Evolutionary conservation across 306 rosid species (phyloP).

Genomic region (Castanopsis chinensis): DNA sequence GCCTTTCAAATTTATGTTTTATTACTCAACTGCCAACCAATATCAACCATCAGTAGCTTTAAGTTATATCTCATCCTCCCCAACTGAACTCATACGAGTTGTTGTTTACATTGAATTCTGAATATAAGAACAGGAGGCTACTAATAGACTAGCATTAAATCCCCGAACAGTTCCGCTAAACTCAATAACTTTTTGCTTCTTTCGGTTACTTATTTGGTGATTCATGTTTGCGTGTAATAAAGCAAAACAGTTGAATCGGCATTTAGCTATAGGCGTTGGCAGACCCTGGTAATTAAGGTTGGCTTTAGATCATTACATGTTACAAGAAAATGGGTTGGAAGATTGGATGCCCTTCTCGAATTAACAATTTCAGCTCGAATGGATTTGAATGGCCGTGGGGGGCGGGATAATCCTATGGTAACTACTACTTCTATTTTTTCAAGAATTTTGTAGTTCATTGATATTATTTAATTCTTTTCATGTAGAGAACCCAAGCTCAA

Average conservation of each 20-base stretch:
- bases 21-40: slow-evolving; percentile 35
- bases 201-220: not conserved
- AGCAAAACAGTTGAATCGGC: too few species aligned
- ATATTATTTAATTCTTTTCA: too few species aligned
- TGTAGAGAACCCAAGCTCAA: too few species aligned
- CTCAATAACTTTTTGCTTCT: slow-evolving; percentile 10
- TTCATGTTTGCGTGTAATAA: too few species aligned
- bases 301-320: too few species aligned
- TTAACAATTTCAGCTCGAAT: too few species aligned
- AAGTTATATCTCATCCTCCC: slow-evolving; percentile 1
- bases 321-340: too few species aligned
- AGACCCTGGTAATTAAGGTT: not conserved
- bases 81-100: slow-evolving; percentile 10
- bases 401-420: too few species aligned
- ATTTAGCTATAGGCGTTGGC: not conserved
- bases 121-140: slow-evolving; percentile 3
- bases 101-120: slow-evolving; percentile 36
- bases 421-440: too few species aligned
- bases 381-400: too few species aligned
- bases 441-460: too few species aligned
- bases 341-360: too few species aligned
- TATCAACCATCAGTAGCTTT: slow-evolving; percentile 9
- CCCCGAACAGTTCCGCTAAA: slow-evolving; percentile 2
- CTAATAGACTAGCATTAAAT: slow-evolving; percentile 27
- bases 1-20: not conserved